Evolutionary conservation across 768 basidiomycete genomes (phyloP).

Genomic region (Chalciporus piperatus): DNA sequence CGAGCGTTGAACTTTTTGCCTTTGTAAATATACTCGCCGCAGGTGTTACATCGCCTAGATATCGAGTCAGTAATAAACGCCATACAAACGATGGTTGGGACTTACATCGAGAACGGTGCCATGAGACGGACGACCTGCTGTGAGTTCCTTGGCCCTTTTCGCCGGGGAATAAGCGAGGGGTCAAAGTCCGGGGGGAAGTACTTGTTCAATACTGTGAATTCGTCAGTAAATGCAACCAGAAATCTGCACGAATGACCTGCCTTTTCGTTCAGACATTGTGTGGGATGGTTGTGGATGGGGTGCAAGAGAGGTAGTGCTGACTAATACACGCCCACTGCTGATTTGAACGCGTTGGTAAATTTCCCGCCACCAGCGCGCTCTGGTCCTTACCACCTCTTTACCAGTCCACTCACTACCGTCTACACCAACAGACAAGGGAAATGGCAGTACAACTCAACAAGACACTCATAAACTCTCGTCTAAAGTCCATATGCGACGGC

Average conservation of each 20-base stretch:
- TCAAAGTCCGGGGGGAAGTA: slow-evolving; percentile 99
- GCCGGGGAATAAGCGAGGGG: slow-evolving; percentile 90
- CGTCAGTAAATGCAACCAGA: slow-evolving; percentile 3
- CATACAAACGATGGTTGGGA: background rate
- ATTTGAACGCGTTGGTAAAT: slow-evolving; percentile 33
- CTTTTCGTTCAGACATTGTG: slow-evolving; percentile 84
- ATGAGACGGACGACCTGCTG: slow-evolving; percentile 98
- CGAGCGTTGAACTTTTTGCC: slow-evolving; percentile 99
- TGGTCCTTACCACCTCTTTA: slow-evolving; percentile 14
- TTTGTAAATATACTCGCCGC: slow-evolving; percentile 98
- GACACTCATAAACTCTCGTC: slow-evolving; percentile 50
- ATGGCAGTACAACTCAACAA: slow-evolving; percentile 79
- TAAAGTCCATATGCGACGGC: slow-evolving; percentile 55
- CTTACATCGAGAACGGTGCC: slow-evolving; percentile 98
- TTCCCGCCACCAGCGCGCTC: slow-evolving; percentile 27
- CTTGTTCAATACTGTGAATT: slow-evolving; percentile 78
- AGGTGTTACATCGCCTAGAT: slow-evolving; percentile 84
- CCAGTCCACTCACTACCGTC: slow-evolving; percentile 8
- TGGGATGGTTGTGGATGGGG: slow-evolving; percentile 4
- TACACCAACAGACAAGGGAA: slow-evolving; percentile 7
- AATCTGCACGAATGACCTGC: slow-evolving; percentile 31
- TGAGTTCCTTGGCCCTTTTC: slow-evolving; percentile 88
- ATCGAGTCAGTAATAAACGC: slow-evolving; percentile 10
- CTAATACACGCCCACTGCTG: slow-evolving; percentile 21
- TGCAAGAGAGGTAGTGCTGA: slow-evolving; percentile 22